A percentile compares a stretch with the other conserved stretches of the same genome.
Evolutionary conservation across 805 yeast genomes (phyloP).

Genomic region (Wickerhamomyces canadensis): DNA sequence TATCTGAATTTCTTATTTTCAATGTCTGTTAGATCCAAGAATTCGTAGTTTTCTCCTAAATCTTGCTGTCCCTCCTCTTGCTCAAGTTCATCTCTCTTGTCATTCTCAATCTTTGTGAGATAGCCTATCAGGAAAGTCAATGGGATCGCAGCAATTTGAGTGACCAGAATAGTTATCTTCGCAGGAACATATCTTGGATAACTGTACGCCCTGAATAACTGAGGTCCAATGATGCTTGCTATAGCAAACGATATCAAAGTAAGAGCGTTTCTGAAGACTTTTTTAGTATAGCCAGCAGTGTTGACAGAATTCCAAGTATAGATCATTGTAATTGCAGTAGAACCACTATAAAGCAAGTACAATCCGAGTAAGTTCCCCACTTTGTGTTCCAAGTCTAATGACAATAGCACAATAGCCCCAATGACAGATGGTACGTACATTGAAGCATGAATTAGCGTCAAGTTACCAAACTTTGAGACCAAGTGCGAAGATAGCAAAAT

Average conservation of each 20-base stretch:
- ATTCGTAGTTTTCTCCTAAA: neutral
- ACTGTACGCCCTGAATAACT: slow-evolving; percentile 42
- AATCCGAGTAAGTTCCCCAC: slow-evolving; percentile 42
- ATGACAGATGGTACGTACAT: slow-evolving; percentile 44
- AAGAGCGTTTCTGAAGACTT: slow-evolving; percentile 42
- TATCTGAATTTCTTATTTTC: slow-evolving; percentile 1
- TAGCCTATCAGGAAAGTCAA: slow-evolving; percentile 35
- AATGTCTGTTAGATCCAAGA: neutral
- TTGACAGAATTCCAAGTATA: slow-evolving; percentile 54
- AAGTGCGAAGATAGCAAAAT: slow-evolving; percentile 33
- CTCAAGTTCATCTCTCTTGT: slow-evolving; percentile 32
- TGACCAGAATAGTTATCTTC: slow-evolving; percentile 46
- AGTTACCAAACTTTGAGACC: slow-evolving; percentile 28
- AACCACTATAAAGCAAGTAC: slow-evolving; percentile 45
- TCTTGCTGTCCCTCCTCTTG: neutral
- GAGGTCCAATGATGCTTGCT: slow-evolving; percentile 57
- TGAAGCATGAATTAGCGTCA: slow-evolving; percentile 30
- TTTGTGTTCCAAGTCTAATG: slow-evolving; percentile 28
- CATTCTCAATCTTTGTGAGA: slow-evolving; percentile 41
- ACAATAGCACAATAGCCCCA: slow-evolving; percentile 40
- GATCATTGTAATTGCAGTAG: slow-evolving; percentile 47
- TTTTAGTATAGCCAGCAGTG: slow-evolving; percentile 55
- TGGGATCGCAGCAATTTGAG: slow-evolving; percentile 41
- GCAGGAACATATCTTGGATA: slow-evolving; percentile 53
- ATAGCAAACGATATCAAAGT: slow-evolving; percentile 52